Evolutionary conservation across 768 basidiomycete species (phyloP), one percentile per base, ranked within the genome.

Genomic region (Suillus variegatus): DNA sequence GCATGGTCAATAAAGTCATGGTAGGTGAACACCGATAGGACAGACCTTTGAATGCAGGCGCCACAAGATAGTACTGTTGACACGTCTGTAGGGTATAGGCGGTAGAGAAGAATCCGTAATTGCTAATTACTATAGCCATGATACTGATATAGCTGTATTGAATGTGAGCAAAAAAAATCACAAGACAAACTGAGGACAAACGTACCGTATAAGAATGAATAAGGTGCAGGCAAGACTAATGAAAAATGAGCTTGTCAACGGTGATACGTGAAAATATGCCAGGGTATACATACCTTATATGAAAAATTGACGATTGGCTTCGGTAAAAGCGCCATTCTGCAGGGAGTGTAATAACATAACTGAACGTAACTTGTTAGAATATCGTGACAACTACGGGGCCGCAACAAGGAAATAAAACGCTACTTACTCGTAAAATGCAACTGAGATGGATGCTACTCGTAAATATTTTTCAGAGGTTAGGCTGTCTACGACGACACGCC

Each of bases 1-100:
- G 57, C 20, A 6, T 2, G 3, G 38, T 20, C 57, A 32, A 63
- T 20, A 32, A 3, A 20, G 58, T 28, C 25, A 18, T 13, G 6
- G 18, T 43, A 6, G 18, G 40, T 28, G 18, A 43, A 28, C 6
- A 12, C 10, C 40, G 13, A 20, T 28, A 3, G 6, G 41, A 52
- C 46, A 28, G 51, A 86, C 90, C 88, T 84, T 91, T 90, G 73
- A 89, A 86, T 18, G 81, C 71, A 20, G 89, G 86, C 1, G 86
- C 80, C 18, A 85, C 67, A 16, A 86, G 74, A 73, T 78, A 86
- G 72, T 84, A 90, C 4, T 69, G 75, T 2, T 66, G 58, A 75
- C 90, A 91, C 36, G 77, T 70, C 18, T 71, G 71, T 16, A 64
- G n/a, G 3, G 85, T 84, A 70, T 90, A 90, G 18, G 75, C 57